Conservation (phyloP, 2,329 filamentous ascomycete species). For the Chalaropsis thielavioides region DNA sequence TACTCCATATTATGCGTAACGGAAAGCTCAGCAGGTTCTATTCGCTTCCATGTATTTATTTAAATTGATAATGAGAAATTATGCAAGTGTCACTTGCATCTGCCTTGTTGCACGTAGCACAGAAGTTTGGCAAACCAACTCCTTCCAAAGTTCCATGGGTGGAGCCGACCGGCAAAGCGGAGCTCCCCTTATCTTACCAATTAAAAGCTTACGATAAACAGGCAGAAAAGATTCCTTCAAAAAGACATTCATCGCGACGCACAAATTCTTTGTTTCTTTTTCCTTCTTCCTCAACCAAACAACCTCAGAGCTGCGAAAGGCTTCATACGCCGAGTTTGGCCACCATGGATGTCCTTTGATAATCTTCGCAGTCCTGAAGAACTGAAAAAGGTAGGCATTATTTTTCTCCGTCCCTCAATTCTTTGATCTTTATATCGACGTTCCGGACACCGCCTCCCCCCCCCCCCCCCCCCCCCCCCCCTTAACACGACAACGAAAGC, state of each 20-base stretch:
- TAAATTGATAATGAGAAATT: too few species aligned
- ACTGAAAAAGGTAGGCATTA: conserved; percentile 1
- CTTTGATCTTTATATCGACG: not conserved
- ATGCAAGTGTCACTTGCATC: too few species aligned
- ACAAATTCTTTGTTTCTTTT: not conserved
- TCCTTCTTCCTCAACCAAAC: not conserved
- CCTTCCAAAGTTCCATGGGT: not conserved
- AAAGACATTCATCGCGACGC: not conserved
- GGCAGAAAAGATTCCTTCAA: not conserved
- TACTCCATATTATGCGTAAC: not conserved
- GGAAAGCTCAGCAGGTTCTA: not conserved
- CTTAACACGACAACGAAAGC: not conserved
- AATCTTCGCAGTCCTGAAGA: not conserved
- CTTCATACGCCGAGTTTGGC: not conserved
- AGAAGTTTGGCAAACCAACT: too few species aligned
- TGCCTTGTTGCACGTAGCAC: not conserved
- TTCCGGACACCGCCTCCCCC: not conserved
- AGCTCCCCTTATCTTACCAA: not conserved
- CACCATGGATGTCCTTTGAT: not conserved
- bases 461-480: too few species aligned
- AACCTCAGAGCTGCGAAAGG: not conserved
- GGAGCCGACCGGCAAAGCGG: not conserved
- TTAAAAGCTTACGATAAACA: not conserved
- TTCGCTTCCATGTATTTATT: too few species aligned
- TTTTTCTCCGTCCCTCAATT: not conserved